Conservation (phyloP, 2,329 filamentous ascomycete species). For the Hirsutella rhossiliensis region DNA sequence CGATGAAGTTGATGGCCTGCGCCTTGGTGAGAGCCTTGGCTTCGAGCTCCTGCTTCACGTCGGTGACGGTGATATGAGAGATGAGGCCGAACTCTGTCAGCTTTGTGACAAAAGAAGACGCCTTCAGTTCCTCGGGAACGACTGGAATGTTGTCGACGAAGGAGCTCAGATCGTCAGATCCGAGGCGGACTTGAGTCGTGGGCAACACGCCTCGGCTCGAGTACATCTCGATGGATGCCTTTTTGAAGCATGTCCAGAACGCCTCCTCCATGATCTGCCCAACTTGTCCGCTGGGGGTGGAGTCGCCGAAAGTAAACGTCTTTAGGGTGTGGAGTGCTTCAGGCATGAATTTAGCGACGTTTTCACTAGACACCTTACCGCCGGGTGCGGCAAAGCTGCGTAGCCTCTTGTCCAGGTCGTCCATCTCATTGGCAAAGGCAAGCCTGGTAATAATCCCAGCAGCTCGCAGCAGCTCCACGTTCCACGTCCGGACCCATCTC, state of each 20-base stretch:
- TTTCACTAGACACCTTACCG: slow-evolving; percentile 45
- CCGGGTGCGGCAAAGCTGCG: slow-evolving; percentile 30
- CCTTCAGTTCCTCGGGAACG: slow-evolving; percentile 63
- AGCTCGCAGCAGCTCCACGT: slow-evolving; percentile 80
- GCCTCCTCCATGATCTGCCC: slow-evolving; percentile 85
- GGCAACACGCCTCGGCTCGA: slow-evolving; percentile 79
- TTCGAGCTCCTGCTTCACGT: slow-evolving; percentile 76
- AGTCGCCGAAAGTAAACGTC: slow-evolving; percentile 81
- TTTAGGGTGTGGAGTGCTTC: slow-evolving; percentile 74
- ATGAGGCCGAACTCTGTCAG: slow-evolving; percentile 77
- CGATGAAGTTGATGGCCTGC: slow-evolving; percentile 73
- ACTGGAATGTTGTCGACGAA: slow-evolving; percentile 88
- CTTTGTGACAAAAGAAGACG: slow-evolving; percentile 65
- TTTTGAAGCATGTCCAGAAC: slow-evolving; percentile 86
- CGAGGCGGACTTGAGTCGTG: slow-evolving; percentile 73
- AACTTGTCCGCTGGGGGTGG: slow-evolving; percentile 75
- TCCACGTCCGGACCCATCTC: slow-evolving; percentile 90
- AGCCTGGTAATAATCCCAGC: slow-evolving; percentile 84
- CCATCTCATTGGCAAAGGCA: slow-evolving; percentile 82
- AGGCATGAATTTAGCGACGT: slow-evolving; percentile 57
- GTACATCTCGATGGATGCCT: slow-evolving; percentile 73
- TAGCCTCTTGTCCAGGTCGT: slow-evolving; percentile 53
- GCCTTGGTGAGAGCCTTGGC: slow-evolving; percentile 66
- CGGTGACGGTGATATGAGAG: slow-evolving; percentile 74
- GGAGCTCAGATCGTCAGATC: slow-evolving; percentile 47